phyloP scores from a whole-genome alignment of 495 filamentous ascomycete species.

The Aspergillus nanangensis region DNA sequence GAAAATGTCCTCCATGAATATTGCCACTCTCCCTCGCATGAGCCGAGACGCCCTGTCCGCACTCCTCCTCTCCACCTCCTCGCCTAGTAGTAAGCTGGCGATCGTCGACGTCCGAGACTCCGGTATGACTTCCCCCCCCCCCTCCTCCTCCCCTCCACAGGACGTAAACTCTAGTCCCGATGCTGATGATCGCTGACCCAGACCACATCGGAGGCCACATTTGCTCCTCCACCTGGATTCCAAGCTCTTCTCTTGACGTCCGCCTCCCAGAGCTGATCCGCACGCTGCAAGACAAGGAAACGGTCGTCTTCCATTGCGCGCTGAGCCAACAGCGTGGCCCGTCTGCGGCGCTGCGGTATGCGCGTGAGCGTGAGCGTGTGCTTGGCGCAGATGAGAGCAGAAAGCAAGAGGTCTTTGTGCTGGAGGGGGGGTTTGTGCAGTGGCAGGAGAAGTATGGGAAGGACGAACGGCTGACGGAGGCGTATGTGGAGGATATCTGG shows the following conservation, averaged over 20 bases:
- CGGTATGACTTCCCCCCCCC: constrained; percentile 44
- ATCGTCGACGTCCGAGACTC: constrained; percentile 88
- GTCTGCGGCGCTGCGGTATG: constrained; percentile 41
- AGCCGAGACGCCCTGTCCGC: constrained; percentile 57
- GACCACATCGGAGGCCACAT: constrained; percentile 97
- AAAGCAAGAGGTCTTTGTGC: constrained; percentile 70
- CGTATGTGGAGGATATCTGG: constrained; percentile 84
- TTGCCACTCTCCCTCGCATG: constrained; percentile 61
- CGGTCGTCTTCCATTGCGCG: constrained; percentile 94
- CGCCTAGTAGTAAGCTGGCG: constrained; percentile 48
- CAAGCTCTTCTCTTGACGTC: constrained; percentile 66
- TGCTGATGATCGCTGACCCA: constrained; percentile 16
- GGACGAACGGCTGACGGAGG: constrained; percentile 80
- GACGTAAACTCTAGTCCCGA: too few species aligned
- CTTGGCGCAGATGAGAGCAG: constrained; percentile 32
- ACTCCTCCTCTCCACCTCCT: constrained; percentile 30
- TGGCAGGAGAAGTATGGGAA: constrained; percentile 86
- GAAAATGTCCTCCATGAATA: constrained; percentile 56
- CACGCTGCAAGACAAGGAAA: constrained; percentile 70
- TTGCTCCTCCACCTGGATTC: constrained; percentile 62
- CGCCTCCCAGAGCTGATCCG: constrained; percentile 77
- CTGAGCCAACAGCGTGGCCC: constrained; percentile 76
- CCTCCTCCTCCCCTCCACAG: too few species aligned
- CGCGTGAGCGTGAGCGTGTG: constrained; percentile 33
- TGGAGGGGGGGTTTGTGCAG: constrained; percentile 81